phyloP scores from a whole-genome alignment of 768 basidiomycete species.

The Asterophora lycoperdoides region DNA sequence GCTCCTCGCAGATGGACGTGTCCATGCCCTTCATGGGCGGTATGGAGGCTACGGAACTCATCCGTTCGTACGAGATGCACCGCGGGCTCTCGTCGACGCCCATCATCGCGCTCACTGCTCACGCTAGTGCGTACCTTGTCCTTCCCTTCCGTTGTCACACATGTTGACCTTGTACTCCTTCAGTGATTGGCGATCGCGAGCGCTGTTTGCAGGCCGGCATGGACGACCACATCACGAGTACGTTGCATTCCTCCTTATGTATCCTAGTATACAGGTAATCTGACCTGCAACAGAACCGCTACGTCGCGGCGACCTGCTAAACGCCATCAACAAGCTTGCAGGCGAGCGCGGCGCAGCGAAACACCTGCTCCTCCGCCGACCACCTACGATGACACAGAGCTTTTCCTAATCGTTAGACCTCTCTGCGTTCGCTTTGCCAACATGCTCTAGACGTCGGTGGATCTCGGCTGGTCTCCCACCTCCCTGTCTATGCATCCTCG shows the following conservation, averaged over 20 bases:
- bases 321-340: conserved; percentile 78
- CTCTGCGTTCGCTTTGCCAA: no score
- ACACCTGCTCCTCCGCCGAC: conserved; percentile 25
- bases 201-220: conserved; percentile 48
- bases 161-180: conserved; percentile 6
- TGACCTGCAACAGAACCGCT: conserved; percentile 54
- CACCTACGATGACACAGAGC: conserved; percentile 1
- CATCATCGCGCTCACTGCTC: conserved; percentile 95
- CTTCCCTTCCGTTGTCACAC: neutral
- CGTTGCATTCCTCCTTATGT: conserved; percentile 36
- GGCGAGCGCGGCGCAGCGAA: conserved; percentile 51
- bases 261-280: conserved; percentile 4
- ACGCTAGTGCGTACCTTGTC: conserved; percentile 72
- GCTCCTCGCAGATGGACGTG: conserved; percentile 80
- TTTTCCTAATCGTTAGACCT: neutral
- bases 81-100: conserved; percentile 65
- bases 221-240: conserved; percentile 82
- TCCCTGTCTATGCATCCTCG: no score
- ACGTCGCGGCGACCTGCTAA: conserved; percentile 72
- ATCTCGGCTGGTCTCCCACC: no score
- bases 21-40: conserved; percentile 99
- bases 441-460: no score
- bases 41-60: conserved; percentile 94
- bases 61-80: conserved; percentile 78
- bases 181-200: conserved; percentile 78